Base-by-base conservation (phyloP, 352 stramenopile genomes). In the Phytophthora constricta region DNA sequence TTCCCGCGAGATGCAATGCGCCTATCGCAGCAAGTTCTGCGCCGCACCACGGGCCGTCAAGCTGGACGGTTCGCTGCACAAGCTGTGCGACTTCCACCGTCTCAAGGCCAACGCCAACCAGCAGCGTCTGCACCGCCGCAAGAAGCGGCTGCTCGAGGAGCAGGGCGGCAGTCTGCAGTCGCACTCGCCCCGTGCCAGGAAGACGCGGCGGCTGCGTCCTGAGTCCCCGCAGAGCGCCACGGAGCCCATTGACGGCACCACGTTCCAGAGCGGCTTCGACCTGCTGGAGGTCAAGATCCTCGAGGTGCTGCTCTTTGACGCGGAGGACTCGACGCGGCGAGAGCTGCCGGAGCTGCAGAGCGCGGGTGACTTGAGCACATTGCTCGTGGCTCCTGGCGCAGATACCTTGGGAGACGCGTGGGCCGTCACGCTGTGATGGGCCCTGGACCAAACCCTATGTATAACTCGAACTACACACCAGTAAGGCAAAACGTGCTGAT, bases 101-200 rank as follows among this genome's bases (percentile, higher is more conserved):
- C 68, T 59, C 41, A 81, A 80, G 42, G 80, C 80, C 53, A 88
- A 88, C 37, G 59, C 70, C 42, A 88, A 80, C 65, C 80, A 87
- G 47, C 72, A 78, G 50, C 70, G 70, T 22, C 53, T 78, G 42
- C 70, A 78, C 66, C 70, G 68, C 49, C 70, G 70, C 65, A 78
- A 78, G 70, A 77, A 77, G 57, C 65, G 55, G 50, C 68, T 77
- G 22, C 60, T 77, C 13, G 65, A 67, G 41, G 54, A 74, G 23
- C 65, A 74, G 42, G 42, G 26, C 5, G 55, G 20, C 23, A 26
- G 34, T 3, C 20, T 52, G 7, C 41, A 39, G 60, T 42, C 74
- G 39, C 45, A 56, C 27, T 46, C 65, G 26, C 37, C 68, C 37
- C 33, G 34, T 49, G 45, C 26, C 25, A 10, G 10, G 10, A 23